Evolutionary conservation across 2,329 filamentous ascomycete species (phyloP).

Genomic region (Hypomyces rosellus): DNA sequence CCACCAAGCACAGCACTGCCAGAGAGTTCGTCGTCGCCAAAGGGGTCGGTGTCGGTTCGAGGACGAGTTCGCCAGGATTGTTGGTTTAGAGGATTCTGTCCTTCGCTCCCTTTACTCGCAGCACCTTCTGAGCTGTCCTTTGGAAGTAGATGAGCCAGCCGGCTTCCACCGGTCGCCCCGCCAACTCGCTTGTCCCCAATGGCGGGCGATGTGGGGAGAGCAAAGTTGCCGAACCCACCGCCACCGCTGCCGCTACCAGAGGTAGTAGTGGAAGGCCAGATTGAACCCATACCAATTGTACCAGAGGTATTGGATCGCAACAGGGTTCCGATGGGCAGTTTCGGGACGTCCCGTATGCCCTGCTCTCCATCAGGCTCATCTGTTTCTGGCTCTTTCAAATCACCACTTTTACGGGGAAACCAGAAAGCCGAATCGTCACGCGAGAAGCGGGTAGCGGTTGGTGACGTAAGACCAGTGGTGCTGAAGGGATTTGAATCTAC

Average conservation of each 20-base stretch:
- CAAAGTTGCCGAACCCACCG: conserved; percentile 86
- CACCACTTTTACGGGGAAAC: conserved; percentile 48
- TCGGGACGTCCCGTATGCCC: conserved; percentile 26
- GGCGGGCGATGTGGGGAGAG: conserved; percentile 52
- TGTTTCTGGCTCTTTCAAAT: conserved; percentile 50
- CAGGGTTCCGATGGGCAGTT: conserved; percentile 38
- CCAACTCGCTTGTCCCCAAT: conserved; percentile 69
- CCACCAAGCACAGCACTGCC: conserved; percentile 71
- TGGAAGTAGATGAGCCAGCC: conserved; percentile 76
- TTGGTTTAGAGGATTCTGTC: conserved; percentile 32
- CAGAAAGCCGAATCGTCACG: conserved; percentile 58
- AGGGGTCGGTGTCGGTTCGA: conserved; percentile 69
- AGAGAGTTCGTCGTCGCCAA: conserved; percentile 55
- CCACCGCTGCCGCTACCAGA: conserved; percentile 56
- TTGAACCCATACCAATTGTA: conserved; percentile 38
- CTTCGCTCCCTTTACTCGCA: conserved; percentile 44
- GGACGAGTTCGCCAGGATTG: conserved; percentile 54
- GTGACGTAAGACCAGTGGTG: conserved; percentile 32
- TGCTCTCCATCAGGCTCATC: conserved; percentile 41
- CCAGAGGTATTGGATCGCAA: conserved; percentile 50
- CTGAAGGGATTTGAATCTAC: conserved; percentile 59
- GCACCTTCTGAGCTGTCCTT: conserved; percentile 69
- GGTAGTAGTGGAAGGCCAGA: conserved; percentile 44
- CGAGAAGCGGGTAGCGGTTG: conserved; percentile 48
- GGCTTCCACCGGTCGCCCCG: conserved; percentile 66